These are phyloP conservation scores for Cucumis variabilis DNA, from an alignment of 331 rosid species.

Conservation along the genomic window DNA sequence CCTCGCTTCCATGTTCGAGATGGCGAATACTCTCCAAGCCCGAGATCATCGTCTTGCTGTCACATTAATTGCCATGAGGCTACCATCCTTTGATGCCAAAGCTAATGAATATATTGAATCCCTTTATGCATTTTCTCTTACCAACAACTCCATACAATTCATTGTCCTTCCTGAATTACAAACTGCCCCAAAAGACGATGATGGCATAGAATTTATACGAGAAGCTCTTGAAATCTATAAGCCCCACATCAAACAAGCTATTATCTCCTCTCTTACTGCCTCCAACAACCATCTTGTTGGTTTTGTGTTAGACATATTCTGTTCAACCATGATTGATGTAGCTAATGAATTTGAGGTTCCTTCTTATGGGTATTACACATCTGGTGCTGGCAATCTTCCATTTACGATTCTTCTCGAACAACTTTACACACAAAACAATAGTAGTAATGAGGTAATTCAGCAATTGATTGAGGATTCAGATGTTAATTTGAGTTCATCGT, in stretches of 20 bases:
- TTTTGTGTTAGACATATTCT: no score
- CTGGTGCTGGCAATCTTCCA: constrained; percentile 26
- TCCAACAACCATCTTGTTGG: no score
- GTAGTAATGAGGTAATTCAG: background rate
- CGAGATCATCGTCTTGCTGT: constrained; percentile 42
- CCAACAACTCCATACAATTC: no score
- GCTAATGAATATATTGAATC: no score
- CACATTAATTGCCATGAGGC: constrained; percentile 39
- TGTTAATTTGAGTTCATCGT: constrained; percentile 19
- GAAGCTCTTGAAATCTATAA: no score
- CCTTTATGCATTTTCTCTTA: no score
- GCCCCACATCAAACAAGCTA: no score
- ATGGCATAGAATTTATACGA: no score
- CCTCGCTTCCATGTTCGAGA: constrained; percentile 47
- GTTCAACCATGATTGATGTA: no score
- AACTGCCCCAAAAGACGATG: background rate
- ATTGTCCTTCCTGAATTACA: constrained; percentile 29
- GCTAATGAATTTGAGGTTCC: constrained; percentile 16
- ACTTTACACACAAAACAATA: background rate
- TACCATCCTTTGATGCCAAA: background rate
- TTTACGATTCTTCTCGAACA: constrained; percentile 20
- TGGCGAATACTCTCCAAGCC: constrained; percentile 50
- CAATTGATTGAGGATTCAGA: constrained; percentile 21
- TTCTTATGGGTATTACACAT: constrained; percentile 37
- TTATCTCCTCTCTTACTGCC: no score